These are phyloP conservation scores for Neophaeococcomyces mojaviensis DNA, from an alignment of 2,329 filamentous ascomycete species.

Conservation along the genomic window DNA sequence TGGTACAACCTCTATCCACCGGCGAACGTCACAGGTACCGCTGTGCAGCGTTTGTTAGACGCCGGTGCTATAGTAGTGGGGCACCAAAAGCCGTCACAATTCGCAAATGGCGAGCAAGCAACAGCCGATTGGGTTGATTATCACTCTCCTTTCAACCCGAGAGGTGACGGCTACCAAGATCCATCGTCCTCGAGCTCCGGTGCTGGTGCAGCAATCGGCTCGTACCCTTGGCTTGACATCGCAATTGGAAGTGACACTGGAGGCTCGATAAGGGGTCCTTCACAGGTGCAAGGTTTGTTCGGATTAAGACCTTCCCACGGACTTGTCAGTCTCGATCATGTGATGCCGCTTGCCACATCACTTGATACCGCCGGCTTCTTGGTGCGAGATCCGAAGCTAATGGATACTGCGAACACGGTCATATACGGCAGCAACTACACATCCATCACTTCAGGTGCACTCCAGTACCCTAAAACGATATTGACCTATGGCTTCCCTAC, in stretches of 20 bases:
- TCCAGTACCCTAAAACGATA: too few relatives aligned
- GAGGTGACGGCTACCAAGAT: slow-evolving; percentile 36
- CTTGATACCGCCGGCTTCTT: too few relatives aligned
- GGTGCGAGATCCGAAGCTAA: too few relatives aligned
- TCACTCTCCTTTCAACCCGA: slow-evolving; percentile 35
- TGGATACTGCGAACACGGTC: too few relatives aligned
- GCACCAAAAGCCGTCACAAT: slow-evolving; percentile 29
- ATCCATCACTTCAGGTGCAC: too few relatives aligned
- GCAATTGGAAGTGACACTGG: slow-evolving; percentile 10
- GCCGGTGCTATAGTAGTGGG: slow-evolving; percentile 47
- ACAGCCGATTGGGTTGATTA: slow-evolving; percentile 29
- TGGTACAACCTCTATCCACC: slow-evolving; percentile 49
- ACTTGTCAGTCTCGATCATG: too few relatives aligned
- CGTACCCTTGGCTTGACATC: slow-evolving; percentile 36
- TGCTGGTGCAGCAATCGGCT: slow-evolving; percentile 25
- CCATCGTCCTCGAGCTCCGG: slow-evolving; percentile 5
- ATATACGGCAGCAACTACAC: too few relatives aligned
- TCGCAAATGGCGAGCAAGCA: slow-evolving; percentile 25
- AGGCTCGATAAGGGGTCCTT: slow-evolving; percentile 6
- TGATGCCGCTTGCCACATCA: too few relatives aligned
- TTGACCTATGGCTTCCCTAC: too few relatives aligned
- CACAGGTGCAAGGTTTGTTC: slow-evolving; percentile 10
- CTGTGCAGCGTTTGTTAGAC: slow-evolving; percentile 50
- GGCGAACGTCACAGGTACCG: slow-evolving; percentile 40
- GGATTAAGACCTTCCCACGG: slow-evolving; percentile 23